Evolutionary conservation across 805 yeast genomes (phyloP).

Genomic region (Phaffomyces antillensis): DNA sequence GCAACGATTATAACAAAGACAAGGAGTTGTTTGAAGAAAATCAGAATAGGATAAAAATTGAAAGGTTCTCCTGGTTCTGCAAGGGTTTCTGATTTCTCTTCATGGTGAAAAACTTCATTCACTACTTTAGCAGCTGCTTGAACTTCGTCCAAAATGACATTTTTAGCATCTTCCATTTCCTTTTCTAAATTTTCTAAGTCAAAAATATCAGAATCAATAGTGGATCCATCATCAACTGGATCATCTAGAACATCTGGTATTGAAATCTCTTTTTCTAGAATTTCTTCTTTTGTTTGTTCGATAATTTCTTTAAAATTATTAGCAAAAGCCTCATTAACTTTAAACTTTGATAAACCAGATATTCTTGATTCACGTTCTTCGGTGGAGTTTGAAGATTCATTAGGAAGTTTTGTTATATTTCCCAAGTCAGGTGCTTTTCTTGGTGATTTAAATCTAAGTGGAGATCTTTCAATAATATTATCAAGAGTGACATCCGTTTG

Average conservation of each 20-base stretch:
- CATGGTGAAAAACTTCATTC: constrained; percentile 14
- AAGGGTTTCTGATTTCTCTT: constrained; percentile 1
- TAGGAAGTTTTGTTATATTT: not conserved
- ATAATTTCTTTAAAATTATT: constrained; percentile 23
- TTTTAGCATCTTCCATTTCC: constrained; percentile 19
- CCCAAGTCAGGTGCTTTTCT: not conserved
- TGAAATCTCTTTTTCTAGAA: constrained; percentile 1
- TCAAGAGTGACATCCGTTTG: not conserved
- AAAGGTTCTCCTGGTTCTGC: constrained; percentile 2
- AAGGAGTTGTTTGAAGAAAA: constrained; percentile 19
- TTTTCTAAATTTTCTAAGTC: constrained; percentile 20
- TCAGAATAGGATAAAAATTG: constrained; percentile 5
- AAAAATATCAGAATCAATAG: constrained; percentile 12
- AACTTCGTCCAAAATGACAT: constrained; percentile 19
- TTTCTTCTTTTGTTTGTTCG: constrained; percentile 7
- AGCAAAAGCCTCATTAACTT: constrained; percentile 30
- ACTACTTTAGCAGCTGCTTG: constrained; percentile 23
- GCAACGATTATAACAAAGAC: constrained; percentile 32
- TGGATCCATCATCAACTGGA: constrained; percentile 3
- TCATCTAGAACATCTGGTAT: constrained; percentile 7
- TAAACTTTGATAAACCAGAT: constrained; percentile 27
- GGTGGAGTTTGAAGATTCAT: not conserved
- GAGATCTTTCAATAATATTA: constrained; percentile 5
- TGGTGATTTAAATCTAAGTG: constrained; percentile 6
- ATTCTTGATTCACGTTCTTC: constrained; percentile 15